phyloP scores from a whole-genome alignment of 148 eudicot genomes.

The Hydrangea macrophylla region DNA sequence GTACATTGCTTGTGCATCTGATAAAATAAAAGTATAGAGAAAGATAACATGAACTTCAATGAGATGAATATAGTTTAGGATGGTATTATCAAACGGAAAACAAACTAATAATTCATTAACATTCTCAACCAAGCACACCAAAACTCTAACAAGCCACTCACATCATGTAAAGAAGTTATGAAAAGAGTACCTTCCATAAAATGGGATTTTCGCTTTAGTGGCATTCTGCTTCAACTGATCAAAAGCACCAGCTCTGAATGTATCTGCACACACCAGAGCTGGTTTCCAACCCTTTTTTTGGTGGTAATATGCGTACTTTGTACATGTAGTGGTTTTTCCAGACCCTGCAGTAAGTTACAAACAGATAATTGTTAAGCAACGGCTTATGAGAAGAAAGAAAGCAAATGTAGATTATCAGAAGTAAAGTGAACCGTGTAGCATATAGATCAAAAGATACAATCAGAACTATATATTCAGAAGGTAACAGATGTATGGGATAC shows the following conservation, averaged over 20 bases:
- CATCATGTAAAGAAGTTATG: background rate
- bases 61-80: too few relatives aligned
- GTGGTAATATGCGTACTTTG: conserved; percentile 92
- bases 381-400: background rate
- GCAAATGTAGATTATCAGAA: background rate
- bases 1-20: too few relatives aligned
- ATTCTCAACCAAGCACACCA: background rate
- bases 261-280: conserved; percentile 95
- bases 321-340: conserved; percentile 96
- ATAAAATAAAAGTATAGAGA: too few relatives aligned
- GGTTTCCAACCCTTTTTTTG: conserved; percentile 98
- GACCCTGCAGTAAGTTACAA: conserved; percentile 52
- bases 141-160: conserved; percentile 1
- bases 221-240: conserved; percentile 99
- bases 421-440: background rate
- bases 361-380: background rate
- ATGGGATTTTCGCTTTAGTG: conserved; percentile 97
- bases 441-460: background rate
- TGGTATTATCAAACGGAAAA: too few relatives aligned
- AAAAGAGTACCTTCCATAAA: conserved; percentile 77
- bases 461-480: too few relatives aligned
- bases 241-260: conserved; percentile 99
- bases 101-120: background rate
- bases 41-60: too few relatives aligned
- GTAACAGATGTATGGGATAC: background rate